phyloP scores from a whole-genome alignment of 768 basidiomycete species.

The Clavulina sp. region DNA sequence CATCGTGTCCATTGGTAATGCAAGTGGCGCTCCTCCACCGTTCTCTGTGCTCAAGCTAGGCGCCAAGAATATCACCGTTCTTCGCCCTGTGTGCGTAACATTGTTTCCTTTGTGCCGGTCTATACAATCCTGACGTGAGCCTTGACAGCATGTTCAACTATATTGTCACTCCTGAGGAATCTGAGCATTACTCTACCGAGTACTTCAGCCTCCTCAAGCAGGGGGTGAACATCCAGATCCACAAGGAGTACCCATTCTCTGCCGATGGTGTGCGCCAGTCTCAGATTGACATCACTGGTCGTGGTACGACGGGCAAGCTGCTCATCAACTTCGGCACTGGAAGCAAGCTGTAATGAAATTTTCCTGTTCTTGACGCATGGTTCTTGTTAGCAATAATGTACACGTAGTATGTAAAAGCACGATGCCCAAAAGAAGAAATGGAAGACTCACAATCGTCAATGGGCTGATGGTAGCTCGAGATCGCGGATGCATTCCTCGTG shows the following conservation, averaged over 20 bases:
- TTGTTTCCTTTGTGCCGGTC: background rate
- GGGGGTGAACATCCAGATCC: constrained; percentile 54
- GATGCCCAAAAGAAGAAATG: too few species aligned
- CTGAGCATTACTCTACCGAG: constrained; percentile 40
- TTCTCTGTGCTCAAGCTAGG: constrained; percentile 56
- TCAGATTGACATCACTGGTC: constrained; percentile 57
- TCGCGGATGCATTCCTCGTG: too few species aligned
- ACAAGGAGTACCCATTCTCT: constrained; percentile 70
- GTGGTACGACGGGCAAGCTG: constrained; percentile 76
- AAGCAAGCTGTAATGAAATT: too few species aligned
- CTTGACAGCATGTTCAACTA: constrained; percentile 50
- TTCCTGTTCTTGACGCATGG: too few species aligned
- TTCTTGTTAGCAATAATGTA: too few species aligned
- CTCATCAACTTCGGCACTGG: too few species aligned
- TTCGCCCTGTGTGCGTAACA: constrained; percentile 45
- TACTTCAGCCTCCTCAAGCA: constrained; percentile 43
- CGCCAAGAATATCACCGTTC: constrained; percentile 65
- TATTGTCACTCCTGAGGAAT: constrained; percentile 55
- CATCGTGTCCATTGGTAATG: constrained; percentile 79
- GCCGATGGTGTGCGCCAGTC: constrained; percentile 59
- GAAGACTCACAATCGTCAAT: too few species aligned
- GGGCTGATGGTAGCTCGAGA: too few species aligned
- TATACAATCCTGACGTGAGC: constrained; percentile 9
- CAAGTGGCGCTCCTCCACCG: constrained; percentile 67
- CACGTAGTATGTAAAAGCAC: too few species aligned